Percentiles rank a stretch among this genome's conserved stretches.
Evolutionary conservation across 164 flowering plant genomes (phyloP).

Genomic region (Chloranthus sessilifolius): DNA sequence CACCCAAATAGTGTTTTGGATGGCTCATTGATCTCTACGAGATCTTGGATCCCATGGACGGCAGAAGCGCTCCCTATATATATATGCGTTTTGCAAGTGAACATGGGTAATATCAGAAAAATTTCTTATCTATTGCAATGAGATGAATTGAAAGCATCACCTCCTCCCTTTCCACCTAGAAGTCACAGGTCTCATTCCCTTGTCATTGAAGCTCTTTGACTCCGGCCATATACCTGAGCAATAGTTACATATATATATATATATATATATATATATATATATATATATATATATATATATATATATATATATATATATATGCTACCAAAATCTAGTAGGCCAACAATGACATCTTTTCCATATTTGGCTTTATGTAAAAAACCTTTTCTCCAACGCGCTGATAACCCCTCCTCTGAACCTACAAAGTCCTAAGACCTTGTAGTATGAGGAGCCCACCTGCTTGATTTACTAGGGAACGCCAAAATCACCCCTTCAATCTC

Average conservation of each 20-base stretch:
- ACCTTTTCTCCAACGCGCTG: slow-evolving; percentile 10
- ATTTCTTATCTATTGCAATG: slow-evolving; percentile 72
- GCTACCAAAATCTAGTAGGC: slow-evolving; percentile 67
- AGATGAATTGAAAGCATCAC: slow-evolving; percentile 47
- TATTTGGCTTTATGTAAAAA: slow-evolving; percentile 36
- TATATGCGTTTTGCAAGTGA: no score
- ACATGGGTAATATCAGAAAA: no score
- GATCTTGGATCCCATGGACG: no score
- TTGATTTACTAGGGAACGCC: slow-evolving; percentile 36
- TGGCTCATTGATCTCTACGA: no score
- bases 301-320: not conserved
- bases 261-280: not conserved
- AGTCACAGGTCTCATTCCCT: slow-evolving; percentile 63
- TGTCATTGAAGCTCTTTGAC: slow-evolving; percentile 64
- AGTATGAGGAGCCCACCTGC: slow-evolving; percentile 51
- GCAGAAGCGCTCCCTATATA: no score
- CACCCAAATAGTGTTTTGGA: no score
- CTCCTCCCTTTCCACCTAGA: slow-evolving; percentile 72
- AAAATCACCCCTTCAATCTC: slow-evolving; percentile 68
- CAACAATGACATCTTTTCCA: slow-evolving; percentile 61
- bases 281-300: not conserved
- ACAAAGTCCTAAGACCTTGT: slow-evolving; percentile 88
- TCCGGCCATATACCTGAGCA: slow-evolving; percentile 81
- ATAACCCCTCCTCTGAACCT: slow-evolving; percentile 29
- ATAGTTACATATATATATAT: not conserved